A percentile compares a stretch with the other conserved stretches of the same genome.
These are phyloP conservation scores for Penicillium sp. DNA, from an alignment of 2,329 filamentous ascomycete genomes.

Conservation along the genomic window DNA sequence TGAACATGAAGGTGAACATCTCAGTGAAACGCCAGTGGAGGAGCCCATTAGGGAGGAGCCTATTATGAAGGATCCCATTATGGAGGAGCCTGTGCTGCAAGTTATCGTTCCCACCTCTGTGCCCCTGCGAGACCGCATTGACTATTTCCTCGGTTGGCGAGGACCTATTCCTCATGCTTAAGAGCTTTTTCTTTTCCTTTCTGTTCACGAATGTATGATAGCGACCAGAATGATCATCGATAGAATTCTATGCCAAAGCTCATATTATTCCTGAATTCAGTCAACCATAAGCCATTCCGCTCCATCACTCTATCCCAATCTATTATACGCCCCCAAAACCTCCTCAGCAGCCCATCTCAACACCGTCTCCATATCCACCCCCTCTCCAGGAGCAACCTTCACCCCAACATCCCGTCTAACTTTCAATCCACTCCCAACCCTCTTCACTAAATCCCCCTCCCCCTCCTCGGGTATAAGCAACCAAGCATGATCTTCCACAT, in stretches of 20 bases:
- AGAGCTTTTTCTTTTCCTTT: neutral
- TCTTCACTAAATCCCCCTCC: slow-evolving; percentile 42
- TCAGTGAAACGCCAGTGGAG: neutral
- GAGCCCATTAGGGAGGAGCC: no score
- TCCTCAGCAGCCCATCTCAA: slow-evolving; percentile 65
- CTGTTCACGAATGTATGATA: neutral
- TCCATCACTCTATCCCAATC: neutral
- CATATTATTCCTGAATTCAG: neutral
- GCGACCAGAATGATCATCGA: neutral
- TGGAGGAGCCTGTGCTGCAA: neutral
- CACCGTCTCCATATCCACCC: slow-evolving; percentile 58
- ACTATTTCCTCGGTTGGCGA: slow-evolving; percentile 34
- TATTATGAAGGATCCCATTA: no score
- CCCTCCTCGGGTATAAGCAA: slow-evolving; percentile 70
- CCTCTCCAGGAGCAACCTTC: slow-evolving; percentile 48
- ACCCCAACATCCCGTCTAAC: slow-evolving; percentile 46
- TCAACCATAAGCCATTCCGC: no score
- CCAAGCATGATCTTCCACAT: slow-evolving; percentile 74
- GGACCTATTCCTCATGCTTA: slow-evolving; percentile 20
- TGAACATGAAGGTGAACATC: neutral
- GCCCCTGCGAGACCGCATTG: slow-evolving; percentile 27
- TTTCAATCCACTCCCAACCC: slow-evolving; percentile 32
- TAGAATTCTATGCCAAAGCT: no score
- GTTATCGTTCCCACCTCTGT: neutral
- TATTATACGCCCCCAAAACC: slow-evolving; percentile 45